Evolutionary conservation across 768 basidiomycete genomes (phyloP).

Genomic region (Auriculariales sp.): DNA sequence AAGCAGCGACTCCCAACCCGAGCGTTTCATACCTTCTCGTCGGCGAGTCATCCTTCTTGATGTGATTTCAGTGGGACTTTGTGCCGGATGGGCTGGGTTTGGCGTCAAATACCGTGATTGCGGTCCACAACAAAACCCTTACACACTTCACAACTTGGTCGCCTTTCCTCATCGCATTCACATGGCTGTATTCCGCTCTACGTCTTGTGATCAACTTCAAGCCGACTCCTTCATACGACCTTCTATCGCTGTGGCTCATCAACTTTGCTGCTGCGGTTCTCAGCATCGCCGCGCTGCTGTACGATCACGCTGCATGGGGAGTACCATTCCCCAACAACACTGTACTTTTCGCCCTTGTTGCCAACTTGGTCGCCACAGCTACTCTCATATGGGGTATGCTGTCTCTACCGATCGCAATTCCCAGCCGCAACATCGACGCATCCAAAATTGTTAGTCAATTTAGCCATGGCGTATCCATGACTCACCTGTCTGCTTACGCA

Average conservation of each 20-base stretch:
- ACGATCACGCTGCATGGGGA: background rate
- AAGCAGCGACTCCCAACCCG: background rate
- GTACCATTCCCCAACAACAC: background rate
- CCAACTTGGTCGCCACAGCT: background rate
- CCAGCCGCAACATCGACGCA: background rate
- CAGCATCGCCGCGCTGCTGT: constrained; percentile 9
- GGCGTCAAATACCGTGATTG: constrained; percentile 8
- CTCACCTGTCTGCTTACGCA: constrained; percentile 13
- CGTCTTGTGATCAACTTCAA: constrained; percentile 9
- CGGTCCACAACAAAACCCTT: background rate
- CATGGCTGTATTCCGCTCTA: constrained; percentile 12
- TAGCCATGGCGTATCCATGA: background rate
- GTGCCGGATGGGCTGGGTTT: constrained; percentile 9
- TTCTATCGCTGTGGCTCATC: constrained; percentile 10
- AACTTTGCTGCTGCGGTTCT: constrained; percentile 10
- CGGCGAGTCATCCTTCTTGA: no score
- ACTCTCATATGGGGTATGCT: background rate
- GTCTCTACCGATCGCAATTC: background rate
- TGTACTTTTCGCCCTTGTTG: background rate
- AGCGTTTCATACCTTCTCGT: no score
- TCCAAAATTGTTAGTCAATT: background rate
- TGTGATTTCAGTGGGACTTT: no score
- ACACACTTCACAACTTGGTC: background rate
- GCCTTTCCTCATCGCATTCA: constrained; percentile 9
- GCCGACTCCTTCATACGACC: constrained; percentile 11